phyloP scores from a whole-genome alignment of 768 basidiomycete species.

The Tricholoma saponaceum region DNA sequence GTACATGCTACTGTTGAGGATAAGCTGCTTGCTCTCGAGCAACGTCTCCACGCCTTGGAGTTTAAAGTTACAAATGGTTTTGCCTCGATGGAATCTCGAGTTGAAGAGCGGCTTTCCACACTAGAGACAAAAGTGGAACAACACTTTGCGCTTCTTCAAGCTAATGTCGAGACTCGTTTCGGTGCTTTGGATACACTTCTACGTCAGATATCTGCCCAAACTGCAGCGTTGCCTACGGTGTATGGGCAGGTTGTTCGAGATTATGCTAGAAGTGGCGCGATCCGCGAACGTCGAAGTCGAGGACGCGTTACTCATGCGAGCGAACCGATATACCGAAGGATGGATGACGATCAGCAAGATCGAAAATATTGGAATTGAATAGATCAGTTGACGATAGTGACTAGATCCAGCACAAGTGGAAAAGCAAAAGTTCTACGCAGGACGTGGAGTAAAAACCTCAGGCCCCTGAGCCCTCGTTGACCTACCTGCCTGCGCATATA shows the following conservation, averaged over 20 bases:
- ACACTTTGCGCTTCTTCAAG: conserved; percentile 12
- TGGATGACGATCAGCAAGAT: not conserved
- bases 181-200: conserved; percentile 19
- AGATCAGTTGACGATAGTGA: not conserved
- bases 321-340: not conserved
- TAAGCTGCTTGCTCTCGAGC: conserved; percentile 23
- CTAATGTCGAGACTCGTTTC: conserved; percentile 15
- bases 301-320: not conserved
- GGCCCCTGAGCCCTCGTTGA: not conserved
- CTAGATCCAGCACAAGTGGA: not conserved
- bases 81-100: conserved; percentile 16
- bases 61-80: conserved; percentile 24
- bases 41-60: conserved; percentile 25
- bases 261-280: conserved; percentile 7
- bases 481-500: conserved; percentile 5
- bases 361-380: not conserved
- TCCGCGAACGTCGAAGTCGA: not conserved
- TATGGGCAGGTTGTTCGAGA: conserved; percentile 23
- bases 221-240: conserved; percentile 22
- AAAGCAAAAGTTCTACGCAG: not conserved
- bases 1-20: conserved; percentile 22
- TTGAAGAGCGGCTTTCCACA: conserved; percentile 22
- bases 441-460: not conserved
- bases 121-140: conserved; percentile 22
- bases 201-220: conserved; percentile 21